Base-by-base conservation (phyloP, 2,329 filamentous ascomycete genomes). In the Aspergillus ochraceoroseus region DNA sequence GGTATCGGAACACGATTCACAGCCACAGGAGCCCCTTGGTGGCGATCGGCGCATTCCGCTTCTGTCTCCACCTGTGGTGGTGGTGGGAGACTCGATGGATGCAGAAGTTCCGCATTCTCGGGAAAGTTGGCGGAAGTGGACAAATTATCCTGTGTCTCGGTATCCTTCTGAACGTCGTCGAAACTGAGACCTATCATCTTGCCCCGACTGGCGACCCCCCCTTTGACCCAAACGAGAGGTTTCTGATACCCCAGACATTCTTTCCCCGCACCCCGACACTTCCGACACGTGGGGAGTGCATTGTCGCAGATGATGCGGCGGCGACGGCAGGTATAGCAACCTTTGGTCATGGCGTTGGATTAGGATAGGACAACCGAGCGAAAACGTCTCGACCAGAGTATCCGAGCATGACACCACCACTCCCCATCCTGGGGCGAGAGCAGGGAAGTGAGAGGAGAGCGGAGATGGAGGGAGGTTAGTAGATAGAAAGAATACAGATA, bases 131-230 rank as follows among this genome's bases (percentile, higher is more conserved):
- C 12, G 20, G 22, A 19, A 13, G 22, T 12, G 14, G 19, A 12
- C 5, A 4, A 6, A 20, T 26, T 12, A 27, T 15, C 13, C 17
- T n/a, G 3, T 15, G 20, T 12, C 12, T 32, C 29, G 34, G 5
- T 5, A n/a, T 11, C 22, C n/a, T 28, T 14, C 44, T 49, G 55
- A 27, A 56, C 49, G 42, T 71, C 69, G 40, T 69, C 64, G 50
- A 70, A 74, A 15, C 68, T 69, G 53, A 68, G 68, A n/a, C 72
- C 72, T 68, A 74, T 73, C 71, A 74, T 67, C 55, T 67, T 68
- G 14, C 66, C 66, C 23, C 66, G 66, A 51, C 66, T 69, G 14
- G 66, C 66, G 31, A 68, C 63, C 29, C 64, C 64, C 32, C 65
- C 65, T 37, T 64, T 65, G 22, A 67, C 64, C 66, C 66, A 69